A percentile compares a stretch with the other conserved stretches of the same genome.
phyloP scores from a whole-genome alignment of 345 rosid genomes.

The Rhodamnia argentea region DNA sequence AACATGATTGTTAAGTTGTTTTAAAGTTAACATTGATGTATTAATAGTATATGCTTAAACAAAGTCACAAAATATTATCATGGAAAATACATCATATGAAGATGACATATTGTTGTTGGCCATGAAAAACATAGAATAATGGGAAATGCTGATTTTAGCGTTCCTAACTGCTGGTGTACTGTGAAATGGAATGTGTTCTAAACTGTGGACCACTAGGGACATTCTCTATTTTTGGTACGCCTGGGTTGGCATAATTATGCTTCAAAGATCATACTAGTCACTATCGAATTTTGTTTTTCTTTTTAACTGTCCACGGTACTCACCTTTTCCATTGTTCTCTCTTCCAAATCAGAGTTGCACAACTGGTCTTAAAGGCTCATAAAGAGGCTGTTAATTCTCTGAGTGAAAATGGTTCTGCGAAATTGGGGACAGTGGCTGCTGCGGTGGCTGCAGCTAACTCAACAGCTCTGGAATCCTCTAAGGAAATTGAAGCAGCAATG shows the following conservation, averaged over 20 bases:
- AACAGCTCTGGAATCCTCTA: conserved; percentile 80
- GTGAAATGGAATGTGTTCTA: neutral
- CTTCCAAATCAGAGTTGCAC: conserved; percentile 55
- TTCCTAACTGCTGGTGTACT: neutral
- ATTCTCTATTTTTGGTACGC: neutral
- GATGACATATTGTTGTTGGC: neutral
- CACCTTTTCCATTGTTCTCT: neutral
- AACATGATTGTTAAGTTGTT: neutral
- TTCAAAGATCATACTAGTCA: neutral
- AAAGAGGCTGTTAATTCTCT: conserved; percentile 89
- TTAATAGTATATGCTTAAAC: neutral
- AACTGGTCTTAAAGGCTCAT: conserved; percentile 81
- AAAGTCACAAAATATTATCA: neutral
- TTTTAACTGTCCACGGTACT: neutral
- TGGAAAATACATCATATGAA: neutral
- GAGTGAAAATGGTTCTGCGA: conserved; percentile 73
- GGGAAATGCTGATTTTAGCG: neutral
- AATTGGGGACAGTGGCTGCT: conserved; percentile 77
- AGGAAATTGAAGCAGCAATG: conserved; percentile 97
- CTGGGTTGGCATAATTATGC: neutral
- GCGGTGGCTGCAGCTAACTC: conserved; percentile 97
- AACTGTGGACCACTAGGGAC: neutral
- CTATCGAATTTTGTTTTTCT: neutral
- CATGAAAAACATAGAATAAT: neutral
- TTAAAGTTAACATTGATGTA: neutral